A percentile compares a stretch with the other conserved stretches of the same genome.
Evolutionary conservation across 2,329 filamentous ascomycete species (phyloP).

Genomic region (Fusarium drepaniforme): DNA sequence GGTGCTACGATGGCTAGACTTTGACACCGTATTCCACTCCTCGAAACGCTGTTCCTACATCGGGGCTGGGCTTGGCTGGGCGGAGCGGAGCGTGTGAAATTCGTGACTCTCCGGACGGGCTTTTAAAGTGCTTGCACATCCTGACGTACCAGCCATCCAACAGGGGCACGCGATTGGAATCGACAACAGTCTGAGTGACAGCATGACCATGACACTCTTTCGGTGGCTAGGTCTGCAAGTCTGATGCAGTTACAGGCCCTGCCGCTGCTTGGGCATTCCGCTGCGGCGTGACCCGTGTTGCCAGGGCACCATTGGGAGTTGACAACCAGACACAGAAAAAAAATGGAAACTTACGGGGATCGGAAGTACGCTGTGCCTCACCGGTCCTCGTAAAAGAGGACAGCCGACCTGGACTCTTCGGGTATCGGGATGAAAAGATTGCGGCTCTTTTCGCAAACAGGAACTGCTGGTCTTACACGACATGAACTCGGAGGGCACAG

Average conservation of each 20-base stretch:
- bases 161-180: conserved; percentile 24
- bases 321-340: conserved; percentile 12
- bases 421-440: conserved; percentile 1
- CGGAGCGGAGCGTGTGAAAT: conserved; percentile 13
- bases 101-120: conserved; percentile 17
- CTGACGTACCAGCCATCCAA: conserved; percentile 20
- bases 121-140: conserved; percentile 42
- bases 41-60: conserved; percentile 10
- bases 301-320: conserved; percentile 25
- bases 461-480: conserved; percentile 6
- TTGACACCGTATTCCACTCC: conserved; percentile 17
- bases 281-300: conserved; percentile 20
- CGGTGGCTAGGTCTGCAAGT: conserved; percentile 30
- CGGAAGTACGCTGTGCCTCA: background rate
- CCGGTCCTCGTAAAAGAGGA: background rate
- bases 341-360: conserved; percentile 20
- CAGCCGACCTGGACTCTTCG: conserved; percentile 2
- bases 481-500: conserved; percentile 3
- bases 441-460: conserved; percentile 28
- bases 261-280: conserved; percentile 23
- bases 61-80: conserved; percentile 22
- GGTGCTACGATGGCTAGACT: conserved; percentile 1
- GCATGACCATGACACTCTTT: conserved; percentile 7
- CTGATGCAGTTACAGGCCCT: conserved; percentile 33
- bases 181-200: conserved; percentile 22